phyloP scores from a whole-genome alignment of 1,284 basidiomycete species.

The Irpex sp. region DNA sequence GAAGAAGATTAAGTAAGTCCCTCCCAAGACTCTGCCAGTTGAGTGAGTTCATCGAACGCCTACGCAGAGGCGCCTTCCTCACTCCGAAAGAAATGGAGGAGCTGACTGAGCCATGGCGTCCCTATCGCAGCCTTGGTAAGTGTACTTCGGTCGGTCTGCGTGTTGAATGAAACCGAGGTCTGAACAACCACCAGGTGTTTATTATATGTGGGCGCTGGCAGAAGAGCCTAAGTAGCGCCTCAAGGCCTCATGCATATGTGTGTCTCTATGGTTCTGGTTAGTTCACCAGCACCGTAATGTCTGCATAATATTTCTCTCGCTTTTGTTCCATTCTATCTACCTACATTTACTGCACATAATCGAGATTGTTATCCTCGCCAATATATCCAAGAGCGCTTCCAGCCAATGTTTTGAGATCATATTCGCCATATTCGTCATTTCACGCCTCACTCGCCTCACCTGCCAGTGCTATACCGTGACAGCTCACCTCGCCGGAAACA shows the following conservation, averaged over 20 bases:
- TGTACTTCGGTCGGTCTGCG: constrained; percentile 5
- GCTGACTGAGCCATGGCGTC: constrained; percentile 72
- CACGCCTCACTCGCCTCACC: background rate
- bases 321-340: background rate
- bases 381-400: background rate
- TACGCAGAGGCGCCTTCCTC: constrained; percentile 63
- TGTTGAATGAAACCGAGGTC: background rate
- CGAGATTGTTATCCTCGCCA: background rate
- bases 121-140: constrained; percentile 74
- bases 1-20: constrained; percentile 74
- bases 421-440: constrained; percentile 2
- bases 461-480: background rate
- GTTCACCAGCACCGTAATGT: background rate
- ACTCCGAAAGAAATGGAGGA: constrained; percentile 81
- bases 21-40: background rate
- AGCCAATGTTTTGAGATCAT: background rate
- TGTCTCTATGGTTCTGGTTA: no score
- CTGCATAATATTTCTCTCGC: background rate
- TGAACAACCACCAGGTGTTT: constrained; percentile 34
- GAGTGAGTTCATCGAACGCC: background rate
- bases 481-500: background rate
- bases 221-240: constrained; percentile 28
- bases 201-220: constrained; percentile 58
- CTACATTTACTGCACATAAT: background rate
- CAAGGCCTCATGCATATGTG: background rate